Evolutionary conservation across 331 rosid species (phyloP).

Genomic region (Acacia pycnantha): DNA sequence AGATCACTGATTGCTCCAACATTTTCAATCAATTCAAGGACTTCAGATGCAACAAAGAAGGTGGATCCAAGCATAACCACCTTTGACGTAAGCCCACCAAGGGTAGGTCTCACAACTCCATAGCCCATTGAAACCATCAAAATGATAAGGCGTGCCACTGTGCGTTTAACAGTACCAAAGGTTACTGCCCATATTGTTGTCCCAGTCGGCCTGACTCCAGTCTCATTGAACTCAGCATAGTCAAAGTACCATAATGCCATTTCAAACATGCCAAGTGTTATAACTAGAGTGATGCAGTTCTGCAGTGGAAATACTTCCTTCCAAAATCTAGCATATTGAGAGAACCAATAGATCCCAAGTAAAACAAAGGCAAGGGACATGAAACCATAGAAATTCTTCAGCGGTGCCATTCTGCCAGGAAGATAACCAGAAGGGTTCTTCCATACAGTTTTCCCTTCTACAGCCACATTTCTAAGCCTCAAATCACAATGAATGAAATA

Average conservation of each 20-base stretch:
- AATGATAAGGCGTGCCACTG: conserved; percentile 79
- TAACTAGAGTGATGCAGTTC: conserved; percentile 88
- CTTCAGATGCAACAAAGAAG: conserved; percentile 91
- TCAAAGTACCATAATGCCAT: conserved; percentile 97
- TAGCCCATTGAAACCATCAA: conserved; percentile 93
- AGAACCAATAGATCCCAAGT: conserved; percentile 93
- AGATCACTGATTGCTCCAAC: conserved; percentile 95
- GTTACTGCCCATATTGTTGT: conserved; percentile 93
- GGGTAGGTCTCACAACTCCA: conserved; percentile 97
- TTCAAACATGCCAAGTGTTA: conserved; percentile 95
- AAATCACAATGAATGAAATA: conserved; percentile 93
- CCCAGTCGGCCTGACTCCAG: conserved; percentile 96
- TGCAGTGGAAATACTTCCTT: conserved; percentile 86
- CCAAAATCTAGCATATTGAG: conserved; percentile 93
- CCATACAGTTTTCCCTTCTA: conserved; percentile 93
- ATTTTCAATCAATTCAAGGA: conserved; percentile 92
- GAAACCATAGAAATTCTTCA: conserved; percentile 76
- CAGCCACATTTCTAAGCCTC: conserved; percentile 62
- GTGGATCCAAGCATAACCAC: conserved; percentile 87
- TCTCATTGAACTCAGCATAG: conserved; percentile 86
- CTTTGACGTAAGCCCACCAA: conserved; percentile 95
- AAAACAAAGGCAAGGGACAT: conserved; percentile 88
- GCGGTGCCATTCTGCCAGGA: conserved; percentile 99
- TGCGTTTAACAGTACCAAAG: conserved; percentile 80
- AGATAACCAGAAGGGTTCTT: conserved; percentile 87